phyloP scores from a whole-genome alignment of 1,139 yeast genomes.

The Ashbya aceris region DNA sequence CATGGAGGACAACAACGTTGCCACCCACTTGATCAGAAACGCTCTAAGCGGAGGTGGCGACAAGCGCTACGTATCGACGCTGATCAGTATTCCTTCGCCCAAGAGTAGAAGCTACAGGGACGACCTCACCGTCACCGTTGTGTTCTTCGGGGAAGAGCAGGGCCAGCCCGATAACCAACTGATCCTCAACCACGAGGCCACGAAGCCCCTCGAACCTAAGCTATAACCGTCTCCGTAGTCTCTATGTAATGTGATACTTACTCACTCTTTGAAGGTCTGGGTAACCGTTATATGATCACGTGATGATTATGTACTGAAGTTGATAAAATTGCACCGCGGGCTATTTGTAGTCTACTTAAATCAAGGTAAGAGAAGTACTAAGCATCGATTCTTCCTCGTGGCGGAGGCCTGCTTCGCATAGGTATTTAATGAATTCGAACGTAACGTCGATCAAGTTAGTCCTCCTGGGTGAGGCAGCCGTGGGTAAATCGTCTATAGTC shows the following conservation, averaged over 20 bases:
- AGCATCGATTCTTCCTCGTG: neutral
- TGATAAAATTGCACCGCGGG: too few species aligned
- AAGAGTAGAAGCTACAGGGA: constrained; percentile 87
- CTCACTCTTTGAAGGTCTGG: too few species aligned
- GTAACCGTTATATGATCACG: too few species aligned
- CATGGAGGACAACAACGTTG: constrained; percentile 74
- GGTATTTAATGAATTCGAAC: constrained; percentile 17
- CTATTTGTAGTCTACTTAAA: neutral
- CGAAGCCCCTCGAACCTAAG: constrained; percentile 44
- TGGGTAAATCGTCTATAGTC: constrained; percentile 89
- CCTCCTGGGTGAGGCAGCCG: constrained; percentile 94
- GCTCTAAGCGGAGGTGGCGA: constrained; percentile 88
- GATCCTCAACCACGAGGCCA: constrained; percentile 47
- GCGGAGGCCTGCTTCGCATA: neutral
- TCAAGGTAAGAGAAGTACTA: neutral
- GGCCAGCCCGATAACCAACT: constrained; percentile 41
- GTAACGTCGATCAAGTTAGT: constrained; percentile 81
- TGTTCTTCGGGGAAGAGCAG: constrained; percentile 65
- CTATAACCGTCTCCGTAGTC: constrained; percentile 24
- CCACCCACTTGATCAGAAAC: constrained; percentile 88
- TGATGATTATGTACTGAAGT: too few species aligned
- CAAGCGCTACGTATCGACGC: constrained; percentile 75
- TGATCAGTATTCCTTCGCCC: constrained; percentile 90
- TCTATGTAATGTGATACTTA: too few species aligned
- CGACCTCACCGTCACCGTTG: constrained; percentile 91